A percentile compares a stretch with the other conserved stretches of the same genome.
phyloP scores from a whole-genome alignment of 2,329 filamentous ascomycete genomes.

The Aspergillus costaricaensis region DNA sequence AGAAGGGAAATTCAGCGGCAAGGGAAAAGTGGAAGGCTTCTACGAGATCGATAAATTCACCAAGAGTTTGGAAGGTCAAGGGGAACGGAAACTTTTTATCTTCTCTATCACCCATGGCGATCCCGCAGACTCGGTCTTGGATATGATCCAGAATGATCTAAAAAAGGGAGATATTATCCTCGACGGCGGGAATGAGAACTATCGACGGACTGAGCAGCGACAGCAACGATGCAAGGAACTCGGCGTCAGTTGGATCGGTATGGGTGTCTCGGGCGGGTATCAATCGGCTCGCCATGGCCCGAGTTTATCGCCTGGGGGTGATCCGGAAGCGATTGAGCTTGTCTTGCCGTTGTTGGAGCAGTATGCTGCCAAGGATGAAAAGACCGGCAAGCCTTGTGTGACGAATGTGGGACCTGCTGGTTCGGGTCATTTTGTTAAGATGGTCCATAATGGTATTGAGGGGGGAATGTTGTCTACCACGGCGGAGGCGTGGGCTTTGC shows the following conservation, averaged over 20 bases:
- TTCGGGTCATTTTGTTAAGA: slow-evolving; percentile 72
- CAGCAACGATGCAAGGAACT: slow-evolving; percentile 59
- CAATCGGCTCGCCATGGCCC: slow-evolving; percentile 67
- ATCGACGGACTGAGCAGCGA: slow-evolving; percentile 63
- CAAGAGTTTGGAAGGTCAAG: slow-evolving; percentile 35
- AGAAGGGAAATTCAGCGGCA: slow-evolving; percentile 25
- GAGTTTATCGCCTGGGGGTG: slow-evolving; percentile 67
- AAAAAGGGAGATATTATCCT: slow-evolving; percentile 66
- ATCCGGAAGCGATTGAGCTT: slow-evolving; percentile 57
- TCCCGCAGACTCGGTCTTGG: slow-evolving; percentile 40
- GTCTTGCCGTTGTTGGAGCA: slow-evolving; percentile 63
- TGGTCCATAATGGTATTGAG: slow-evolving; percentile 75
- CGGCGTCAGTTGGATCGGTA: slow-evolving; percentile 67
- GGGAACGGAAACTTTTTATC: slow-evolving; percentile 39
- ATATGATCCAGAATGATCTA: slow-evolving; percentile 53
- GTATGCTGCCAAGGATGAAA: slow-evolving; percentile 63
- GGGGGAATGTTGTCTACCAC: slow-evolving; percentile 69
- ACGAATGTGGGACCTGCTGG: slow-evolving; percentile 62
- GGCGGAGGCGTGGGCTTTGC: slow-evolving; percentile 66
- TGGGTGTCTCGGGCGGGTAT: slow-evolving; percentile 70
- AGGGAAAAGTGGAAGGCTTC: slow-evolving; percentile 38
- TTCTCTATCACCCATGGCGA: slow-evolving; percentile 45
- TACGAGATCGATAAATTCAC: slow-evolving; percentile 40
- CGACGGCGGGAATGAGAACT: slow-evolving; percentile 70
- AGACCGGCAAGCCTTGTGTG: slow-evolving; percentile 61